Conservation (phyloP, 2,329 filamentous ascomycete species). For the Fusarium pilosicola region DNA sequence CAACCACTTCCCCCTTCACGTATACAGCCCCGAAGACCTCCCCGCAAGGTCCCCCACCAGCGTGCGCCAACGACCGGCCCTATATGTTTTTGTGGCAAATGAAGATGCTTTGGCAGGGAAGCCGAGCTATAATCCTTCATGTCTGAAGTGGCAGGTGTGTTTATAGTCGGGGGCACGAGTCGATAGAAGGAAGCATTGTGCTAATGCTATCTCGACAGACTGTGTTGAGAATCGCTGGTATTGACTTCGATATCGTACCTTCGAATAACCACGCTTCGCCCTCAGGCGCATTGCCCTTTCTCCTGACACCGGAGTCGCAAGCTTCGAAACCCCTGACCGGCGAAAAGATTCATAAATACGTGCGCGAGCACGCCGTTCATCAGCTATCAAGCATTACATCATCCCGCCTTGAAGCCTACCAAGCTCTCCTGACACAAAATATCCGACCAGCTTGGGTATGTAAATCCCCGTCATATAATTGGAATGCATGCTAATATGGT, state of each 20-base stretch:
- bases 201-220: conserved; percentile 62
- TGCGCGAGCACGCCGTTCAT: conserved; percentile 56
- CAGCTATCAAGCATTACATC: conserved; percentile 61
- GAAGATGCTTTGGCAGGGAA: conserved; percentile 68
- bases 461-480: not conserved
- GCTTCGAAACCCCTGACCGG: conserved; percentile 54
- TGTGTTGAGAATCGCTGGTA: conserved; percentile 79
- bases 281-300: conserved; percentile 86
- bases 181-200: not conserved
- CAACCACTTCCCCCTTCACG: conserved; percentile 81
- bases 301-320: conserved; percentile 66
- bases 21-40: conserved; percentile 79
- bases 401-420: conserved; percentile 76
- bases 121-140: conserved; percentile 90
- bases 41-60: conserved; percentile 66
- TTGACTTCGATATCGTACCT: conserved; percentile 72
- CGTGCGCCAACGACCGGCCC: conserved; percentile 59
- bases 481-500: conserved; percentile 1
- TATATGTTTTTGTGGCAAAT: conserved; percentile 81
- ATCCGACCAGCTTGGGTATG: conserved; percentile 88
- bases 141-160: conserved; percentile 93
- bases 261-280: conserved; percentile 96
- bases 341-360: conserved; percentile 74
- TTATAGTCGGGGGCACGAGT: not conserved
- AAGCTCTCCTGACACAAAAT: conserved; percentile 77